Evolutionary conservation across 495 filamentous ascomycete genomes (phyloP), one percentile per base, ranked within the genome.

Genomic region (Podospora pseudoanserina): DNA sequence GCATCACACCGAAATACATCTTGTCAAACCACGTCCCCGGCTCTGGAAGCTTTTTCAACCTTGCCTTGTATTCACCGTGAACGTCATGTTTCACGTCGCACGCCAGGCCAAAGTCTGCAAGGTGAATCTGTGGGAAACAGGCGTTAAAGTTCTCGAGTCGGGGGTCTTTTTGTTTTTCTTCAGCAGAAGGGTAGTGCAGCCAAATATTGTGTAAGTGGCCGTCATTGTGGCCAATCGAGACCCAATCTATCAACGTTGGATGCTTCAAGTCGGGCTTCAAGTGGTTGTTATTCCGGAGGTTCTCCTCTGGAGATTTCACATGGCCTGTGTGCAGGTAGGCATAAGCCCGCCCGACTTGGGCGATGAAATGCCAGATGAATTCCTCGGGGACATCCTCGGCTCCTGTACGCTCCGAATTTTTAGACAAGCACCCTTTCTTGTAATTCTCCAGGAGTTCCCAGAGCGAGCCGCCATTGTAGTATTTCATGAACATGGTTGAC

Each of bases 311-410:
- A 19, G 57, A 57, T 9, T 27, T 63, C 4, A 53, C 23, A 30
- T 64, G 2, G 0, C 71, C 71, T 0, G 67, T 70, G 28, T 75
- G 71, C 0, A 73, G 16, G 13, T 20, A 72, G 5, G 59, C 44
- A 15, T 55, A 53, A 0, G 69, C 69, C 7, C 69, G 67, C 2
- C 62, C 65, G 0, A 71, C 4, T 56, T 71, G 61, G 16, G 69
- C 63, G 20, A 73, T 60, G 6, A 68, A 23, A 57, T 75, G 71
- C 73, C 73, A 73, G 27, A 75, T 72, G 55, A 73, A 53, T 5
- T 20, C 5, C 54, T 73, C 71, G 1, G 73, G 73, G 1, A 75
- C 19, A n/a, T 3, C 16, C 18, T 2, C 2, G 0, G 26, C 0
- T 0, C 2, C 1, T 49, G 5, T 2, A 49, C 15, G 32, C 3